Evolutionary conservation across 2,329 filamentous ascomycete species (phyloP).

Genomic region (Calonectria henricotiae): DNA sequence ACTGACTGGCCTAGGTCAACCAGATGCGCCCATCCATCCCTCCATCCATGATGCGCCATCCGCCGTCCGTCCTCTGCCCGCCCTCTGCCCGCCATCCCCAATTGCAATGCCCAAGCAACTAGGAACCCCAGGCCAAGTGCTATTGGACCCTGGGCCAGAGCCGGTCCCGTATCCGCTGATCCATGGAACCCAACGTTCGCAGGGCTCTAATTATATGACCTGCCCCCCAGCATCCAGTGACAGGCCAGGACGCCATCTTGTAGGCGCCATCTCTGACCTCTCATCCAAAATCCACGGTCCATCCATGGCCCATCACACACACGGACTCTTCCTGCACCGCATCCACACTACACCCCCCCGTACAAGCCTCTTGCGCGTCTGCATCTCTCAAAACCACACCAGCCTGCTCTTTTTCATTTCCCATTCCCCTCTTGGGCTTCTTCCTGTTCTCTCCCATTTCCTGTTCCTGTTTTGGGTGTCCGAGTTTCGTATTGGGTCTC

Average conservation of each 20-base stretch:
- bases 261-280: slow-evolving; percentile 65
- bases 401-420: slow-evolving; percentile 51
- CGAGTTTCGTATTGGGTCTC: slow-evolving; percentile 38
- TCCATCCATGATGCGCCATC: slow-evolving; percentile 42
- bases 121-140: slow-evolving; percentile 18
- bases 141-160: slow-evolving; percentile 47
- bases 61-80: slow-evolving; percentile 46
- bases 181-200: slow-evolving; percentile 53
- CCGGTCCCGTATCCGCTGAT: slow-evolving; percentile 53
- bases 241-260: slow-evolving; percentile 58
- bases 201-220: slow-evolving; percentile 64
- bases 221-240: slow-evolving; percentile 61
- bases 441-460: slow-evolving; percentile 47
- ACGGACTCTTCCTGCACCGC: slow-evolving; percentile 43
- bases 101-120: slow-evolving; percentile 32
- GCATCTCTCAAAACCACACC: slow-evolving; percentile 51
- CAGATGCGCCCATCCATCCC: slow-evolving; percentile 32
- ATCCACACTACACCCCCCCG: slow-evolving; percentile 42
- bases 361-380: slow-evolving; percentile 44
- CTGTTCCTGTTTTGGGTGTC: slow-evolving; percentile 38
- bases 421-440: slow-evolving; percentile 51
- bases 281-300: slow-evolving; percentile 47
- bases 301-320: slow-evolving; percentile 58
- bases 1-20: slow-evolving; percentile 40
- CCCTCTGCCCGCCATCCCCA: slow-evolving; percentile 44